phyloP scores from a whole-genome alignment of 176 grass and related monocot species.

The Pharus latifolius region DNA sequence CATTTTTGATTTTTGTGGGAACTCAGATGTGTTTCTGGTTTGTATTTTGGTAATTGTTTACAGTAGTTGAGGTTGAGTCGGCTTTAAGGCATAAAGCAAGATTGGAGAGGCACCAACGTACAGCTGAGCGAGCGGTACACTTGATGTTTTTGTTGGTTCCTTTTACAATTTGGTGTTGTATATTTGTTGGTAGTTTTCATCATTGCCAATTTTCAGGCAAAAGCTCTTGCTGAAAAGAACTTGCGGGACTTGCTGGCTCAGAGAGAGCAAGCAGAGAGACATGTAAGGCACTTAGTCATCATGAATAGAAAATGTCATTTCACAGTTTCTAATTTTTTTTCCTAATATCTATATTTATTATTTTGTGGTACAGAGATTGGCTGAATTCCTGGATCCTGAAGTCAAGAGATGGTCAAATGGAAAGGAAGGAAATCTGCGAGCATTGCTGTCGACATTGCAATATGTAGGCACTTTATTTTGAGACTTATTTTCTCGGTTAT shows the following conservation, averaged over 20 bases:
- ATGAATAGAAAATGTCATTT: background rate
- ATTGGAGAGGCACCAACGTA: constrained; percentile 75
- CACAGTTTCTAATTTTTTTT: constrained; percentile 5
- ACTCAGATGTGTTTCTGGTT: background rate
- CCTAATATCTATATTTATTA: background rate
- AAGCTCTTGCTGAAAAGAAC: constrained; percentile 96
- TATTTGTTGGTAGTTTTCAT: constrained; percentile 13
- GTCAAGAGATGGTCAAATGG: constrained; percentile 99
- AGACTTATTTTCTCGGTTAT: constrained; percentile 3
- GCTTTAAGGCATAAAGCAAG: constrained; percentile 84
- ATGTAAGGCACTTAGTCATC: constrained; percentile 41
- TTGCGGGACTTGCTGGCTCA: constrained; percentile 79
- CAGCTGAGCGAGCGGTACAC: constrained; percentile 76
- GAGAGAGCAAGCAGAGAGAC: constrained; percentile 86
- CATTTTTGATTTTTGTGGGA: background rate
- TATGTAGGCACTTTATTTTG: constrained; percentile 76
- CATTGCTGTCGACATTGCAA: constrained; percentile 91
- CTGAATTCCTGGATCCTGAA: constrained; percentile 88
- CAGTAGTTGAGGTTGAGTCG: constrained; percentile 61
- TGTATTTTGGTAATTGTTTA: constrained; percentile 9
- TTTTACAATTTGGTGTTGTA: constrained; percentile 7
- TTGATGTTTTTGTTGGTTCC: constrained; percentile 15
- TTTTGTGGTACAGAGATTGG: constrained; percentile 64
- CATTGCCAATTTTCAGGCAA: constrained; percentile 51
- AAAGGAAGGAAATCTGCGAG: constrained; percentile 98